phyloP scores from a whole-genome alignment of 148 eudicot genomes.

The Drosera capensis region DNA sequence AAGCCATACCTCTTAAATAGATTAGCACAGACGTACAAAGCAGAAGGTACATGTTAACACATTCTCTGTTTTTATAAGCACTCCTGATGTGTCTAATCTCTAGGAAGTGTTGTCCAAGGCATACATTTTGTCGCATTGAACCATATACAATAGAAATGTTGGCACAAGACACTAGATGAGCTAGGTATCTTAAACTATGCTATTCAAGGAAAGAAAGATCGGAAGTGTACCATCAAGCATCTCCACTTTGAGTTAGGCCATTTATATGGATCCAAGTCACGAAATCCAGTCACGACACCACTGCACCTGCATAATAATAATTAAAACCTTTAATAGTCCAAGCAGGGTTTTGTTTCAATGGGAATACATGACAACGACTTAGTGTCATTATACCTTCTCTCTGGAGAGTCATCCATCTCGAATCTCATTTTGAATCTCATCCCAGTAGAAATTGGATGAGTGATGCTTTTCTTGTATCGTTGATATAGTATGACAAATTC shows the following conservation, averaged over 20 bases:
- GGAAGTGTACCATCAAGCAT: constrained; percentile 54
- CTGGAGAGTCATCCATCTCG: constrained; percentile 66
- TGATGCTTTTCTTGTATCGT: constrained; percentile 33
- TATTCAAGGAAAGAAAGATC: neutral
- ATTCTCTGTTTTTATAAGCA: no score
- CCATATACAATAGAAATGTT: no score
- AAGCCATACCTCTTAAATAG: no score
- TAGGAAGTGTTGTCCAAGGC: no score
- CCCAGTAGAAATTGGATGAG: constrained; percentile 32
- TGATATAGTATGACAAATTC: constrained; percentile 62
- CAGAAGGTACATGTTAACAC: no score
- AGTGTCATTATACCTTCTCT: constrained; percentile 38
- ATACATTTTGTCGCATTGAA: no score
- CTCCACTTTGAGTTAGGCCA: constrained; percentile 87
- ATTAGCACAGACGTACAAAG: no score
- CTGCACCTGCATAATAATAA: constrained; percentile 28
- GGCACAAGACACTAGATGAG: no score
- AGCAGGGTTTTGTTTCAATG: neutral
- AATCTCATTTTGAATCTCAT: constrained; percentile 70
- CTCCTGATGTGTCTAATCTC: no score
- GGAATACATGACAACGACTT: neutral
- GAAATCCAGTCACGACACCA: constrained; percentile 51
- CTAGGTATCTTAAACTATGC: no score
- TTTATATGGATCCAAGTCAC: constrained; percentile 54
- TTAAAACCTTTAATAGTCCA: neutral